These are phyloP conservation scores for Neonectria faginata DNA, from an alignment of 2,329 filamentous ascomycete genomes.

Conservation along the genomic window DNA sequence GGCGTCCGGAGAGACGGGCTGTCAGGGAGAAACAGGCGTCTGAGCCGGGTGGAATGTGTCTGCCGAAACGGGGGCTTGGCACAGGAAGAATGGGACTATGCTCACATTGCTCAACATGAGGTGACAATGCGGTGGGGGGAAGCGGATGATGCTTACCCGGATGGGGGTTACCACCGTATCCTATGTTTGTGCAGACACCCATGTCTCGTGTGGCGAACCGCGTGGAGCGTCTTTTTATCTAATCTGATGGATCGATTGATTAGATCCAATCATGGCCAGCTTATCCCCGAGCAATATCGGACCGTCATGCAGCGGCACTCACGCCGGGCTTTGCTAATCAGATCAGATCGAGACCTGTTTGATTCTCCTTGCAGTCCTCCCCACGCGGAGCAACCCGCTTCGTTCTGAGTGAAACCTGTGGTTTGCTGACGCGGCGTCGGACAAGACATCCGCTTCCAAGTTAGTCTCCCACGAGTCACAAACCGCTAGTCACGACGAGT, in stretches of 20 bases:
- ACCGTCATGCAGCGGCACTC: background rate
- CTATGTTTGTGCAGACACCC: too few relatives aligned
- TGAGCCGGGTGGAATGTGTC: background rate
- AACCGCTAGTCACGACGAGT: too few relatives aligned
- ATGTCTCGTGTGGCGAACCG: too few relatives aligned
- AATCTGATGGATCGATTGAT: constrained; percentile 41
- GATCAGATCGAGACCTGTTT: background rate
- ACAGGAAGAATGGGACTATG: background rate
- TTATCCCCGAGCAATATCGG: background rate
- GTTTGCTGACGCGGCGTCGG: background rate
- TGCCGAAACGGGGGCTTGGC: background rate
- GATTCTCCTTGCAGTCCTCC: background rate
- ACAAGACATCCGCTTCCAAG: background rate
- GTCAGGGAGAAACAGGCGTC: background rate
- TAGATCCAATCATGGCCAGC: constrained; percentile 29
- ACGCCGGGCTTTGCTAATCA: background rate
- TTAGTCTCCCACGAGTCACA: background rate
- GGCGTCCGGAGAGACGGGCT: background rate
- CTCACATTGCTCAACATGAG: background rate
- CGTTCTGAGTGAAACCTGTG: background rate
- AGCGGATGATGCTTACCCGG: background rate
- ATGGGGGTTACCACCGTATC: background rate
- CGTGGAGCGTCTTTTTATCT: constrained; percentile 32
- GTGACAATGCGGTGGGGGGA: background rate
- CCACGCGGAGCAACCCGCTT: background rate